Base-by-base conservation (phyloP, 805 yeast genomes). In the Nakazawaea molendinolei region DNA sequence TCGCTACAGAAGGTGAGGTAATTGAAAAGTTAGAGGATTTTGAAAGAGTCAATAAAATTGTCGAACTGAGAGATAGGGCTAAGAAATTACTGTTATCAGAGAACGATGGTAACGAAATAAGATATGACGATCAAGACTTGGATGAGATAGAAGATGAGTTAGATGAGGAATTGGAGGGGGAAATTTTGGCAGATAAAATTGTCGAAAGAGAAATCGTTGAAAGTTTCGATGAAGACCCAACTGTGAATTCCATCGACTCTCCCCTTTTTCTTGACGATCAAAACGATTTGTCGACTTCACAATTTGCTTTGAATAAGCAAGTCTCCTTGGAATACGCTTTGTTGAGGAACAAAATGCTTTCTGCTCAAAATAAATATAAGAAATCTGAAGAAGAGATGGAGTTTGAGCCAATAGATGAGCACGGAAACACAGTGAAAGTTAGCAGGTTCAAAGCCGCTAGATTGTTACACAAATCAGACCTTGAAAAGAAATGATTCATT, bases 361-460 rank as follows among this genome's bases (percentile, higher is more conserved):
- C 58, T 16, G 49, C 51, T 29, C 58, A 57, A 28, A 61, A 68
- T 23, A 73, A 73, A 1, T 73, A 50, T 40, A 58, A 52, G 34
- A 61, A 64, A 41, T 56, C 69, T 1, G 70, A 67, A 2, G 58
- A 62, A 33, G 84, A 72, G 27, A 47, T 56, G 41, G 89, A 76
- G 39, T 47, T 74, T 14, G 94, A 82, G 48, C 86, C 86, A 0
- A 59, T 82, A 5, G 86, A 82, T 45, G 80, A 74, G 37, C 48
- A 58, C 25, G 86, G 86, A 0, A 69, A 74, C 37, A 76, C 77
- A 0, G 52, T 71, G 6, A 76, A 65, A 41, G 60, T 73, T 1
- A 83, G 94, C 50, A 61, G 86, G 34, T 86, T 86, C 55, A 81
- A 66, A 48, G 74, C 84, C 8, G 80, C 84, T 13, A 45, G 56